Evolutionary conservation across 768 basidiomycete genomes (phyloP).

Genomic region (Dacryopinax spathularia): DNA sequence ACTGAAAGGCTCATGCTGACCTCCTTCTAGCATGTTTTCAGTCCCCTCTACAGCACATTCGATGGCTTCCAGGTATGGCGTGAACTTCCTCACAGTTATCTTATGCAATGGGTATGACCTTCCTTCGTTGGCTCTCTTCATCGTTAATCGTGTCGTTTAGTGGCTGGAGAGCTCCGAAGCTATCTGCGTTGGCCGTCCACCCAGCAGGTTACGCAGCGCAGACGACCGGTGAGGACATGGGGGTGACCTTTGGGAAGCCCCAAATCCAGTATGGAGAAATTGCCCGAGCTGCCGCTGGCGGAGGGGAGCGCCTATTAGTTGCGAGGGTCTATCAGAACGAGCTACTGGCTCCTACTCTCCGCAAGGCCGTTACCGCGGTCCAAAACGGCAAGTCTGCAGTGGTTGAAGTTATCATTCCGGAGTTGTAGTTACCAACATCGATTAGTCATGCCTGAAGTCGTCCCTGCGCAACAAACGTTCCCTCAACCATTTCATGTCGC

Average conservation of each 20-base stretch:
- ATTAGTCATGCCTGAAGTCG: neutral
- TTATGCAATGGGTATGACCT: conserved; percentile 47
- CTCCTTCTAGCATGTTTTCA: neutral
- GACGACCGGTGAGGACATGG: conserved; percentile 34
- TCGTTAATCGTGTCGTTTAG: neutral
- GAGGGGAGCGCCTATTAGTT: neutral
- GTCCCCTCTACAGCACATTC: conserved; percentile 29
- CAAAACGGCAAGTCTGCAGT: neutral
- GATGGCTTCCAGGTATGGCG: neutral
- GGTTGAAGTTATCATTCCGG: neutral
- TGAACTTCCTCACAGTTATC: conserved; percentile 45
- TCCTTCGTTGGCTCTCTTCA: neutral
- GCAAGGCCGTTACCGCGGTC: neutral
- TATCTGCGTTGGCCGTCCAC: conserved; percentile 52
- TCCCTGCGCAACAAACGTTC: too few species aligned
- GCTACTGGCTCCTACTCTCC: neutral
- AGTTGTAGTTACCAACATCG: neutral
- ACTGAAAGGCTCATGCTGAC: conserved; percentile 44
- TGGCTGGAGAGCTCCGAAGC: conserved; percentile 37
- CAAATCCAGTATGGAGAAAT: neutral
- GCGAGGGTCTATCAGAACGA: neutral
- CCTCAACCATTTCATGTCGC: too few species aligned
- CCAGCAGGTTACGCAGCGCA: conserved; percentile 41
- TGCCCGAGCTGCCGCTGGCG: neutral
- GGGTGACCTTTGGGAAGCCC: conserved; percentile 43